A percentile compares a stretch with the other conserved stretches of the same genome.
Conservation (phyloP, 164 flowering plant species). For the Aristolochia californica region DNA sequence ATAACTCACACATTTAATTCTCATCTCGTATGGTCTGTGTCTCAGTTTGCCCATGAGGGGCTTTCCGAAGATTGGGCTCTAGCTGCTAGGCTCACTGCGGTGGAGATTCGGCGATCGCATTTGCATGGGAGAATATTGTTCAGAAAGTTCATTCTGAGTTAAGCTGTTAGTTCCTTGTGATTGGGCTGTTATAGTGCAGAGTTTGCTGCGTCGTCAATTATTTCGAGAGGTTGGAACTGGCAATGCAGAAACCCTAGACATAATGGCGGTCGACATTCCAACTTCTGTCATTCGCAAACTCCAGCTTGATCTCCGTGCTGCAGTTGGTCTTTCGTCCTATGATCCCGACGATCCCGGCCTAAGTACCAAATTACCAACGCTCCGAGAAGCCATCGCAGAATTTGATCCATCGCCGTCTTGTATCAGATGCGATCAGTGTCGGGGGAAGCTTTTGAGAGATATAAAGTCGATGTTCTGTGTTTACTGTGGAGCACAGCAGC, state of each 20-base stretch:
- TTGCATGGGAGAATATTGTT: no score
- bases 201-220: no score
- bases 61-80: no score
- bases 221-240: no score
- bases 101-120: no score
- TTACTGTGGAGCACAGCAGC: conserved; percentile 42
- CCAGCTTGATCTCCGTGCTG: conserved; percentile 37
- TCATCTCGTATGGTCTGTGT: no score
- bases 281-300: conserved; percentile 28
- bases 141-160: no score
- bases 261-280: conserved; percentile 35
- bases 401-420: conserved; percentile 50
- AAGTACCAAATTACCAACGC: conserved; percentile 20
- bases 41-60: no score
- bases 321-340: conserved; percentile 34
- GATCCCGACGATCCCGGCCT: conserved; percentile 33
- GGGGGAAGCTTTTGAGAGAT: conserved; percentile 49
- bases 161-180: no score
- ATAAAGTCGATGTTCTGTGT: conserved; percentile 41
- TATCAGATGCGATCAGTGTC: conserved; percentile 56
- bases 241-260: background rate
- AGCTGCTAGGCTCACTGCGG: no score
- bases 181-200: no score
- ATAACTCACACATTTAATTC: no score
- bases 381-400: conserved; percentile 26